Evolutionary conservation across 441 rosid genomes (phyloP).

Genomic region (Populus hybrid): DNA sequence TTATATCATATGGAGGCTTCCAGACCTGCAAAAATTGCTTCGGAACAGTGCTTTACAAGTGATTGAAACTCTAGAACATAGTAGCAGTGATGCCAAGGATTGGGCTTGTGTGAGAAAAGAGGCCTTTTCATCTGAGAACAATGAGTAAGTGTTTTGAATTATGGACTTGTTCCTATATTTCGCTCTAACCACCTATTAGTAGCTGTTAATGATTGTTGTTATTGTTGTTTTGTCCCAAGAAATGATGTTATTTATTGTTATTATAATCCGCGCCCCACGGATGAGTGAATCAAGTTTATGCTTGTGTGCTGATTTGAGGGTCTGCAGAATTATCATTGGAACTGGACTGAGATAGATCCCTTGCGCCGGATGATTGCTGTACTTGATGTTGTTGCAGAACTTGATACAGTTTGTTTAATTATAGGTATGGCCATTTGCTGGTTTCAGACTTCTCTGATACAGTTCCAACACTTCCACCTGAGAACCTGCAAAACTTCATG

Average conservation of each 20-base stretch:
- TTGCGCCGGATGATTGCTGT: background rate
- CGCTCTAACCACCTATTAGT: background rate
- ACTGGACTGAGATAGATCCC: background rate
- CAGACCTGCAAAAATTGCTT: constrained; percentile 74
- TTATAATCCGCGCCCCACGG: background rate
- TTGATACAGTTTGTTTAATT: background rate
- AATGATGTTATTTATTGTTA: background rate
- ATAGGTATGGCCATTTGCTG: constrained; percentile 70
- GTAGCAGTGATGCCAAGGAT: constrained; percentile 59
- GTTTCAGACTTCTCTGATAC: constrained; percentile 81
- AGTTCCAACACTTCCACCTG: constrained; percentile 76
- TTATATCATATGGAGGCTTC: constrained; percentile 86
- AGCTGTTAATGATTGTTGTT: background rate
- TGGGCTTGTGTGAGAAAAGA: constrained; percentile 78
- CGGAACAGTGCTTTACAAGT: constrained; percentile 49
- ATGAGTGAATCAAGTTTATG: background rate
- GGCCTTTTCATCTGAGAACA: constrained; percentile 73
- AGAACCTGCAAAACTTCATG: constrained; percentile 76
- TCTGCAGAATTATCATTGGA: background rate
- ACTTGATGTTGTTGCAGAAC: background rate
- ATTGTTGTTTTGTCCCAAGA: background rate
- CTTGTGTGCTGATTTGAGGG: background rate
- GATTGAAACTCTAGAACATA: constrained; percentile 51
- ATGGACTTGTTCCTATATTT: constrained; percentile 5
- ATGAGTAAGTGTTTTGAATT: constrained; percentile 55